Evolutionary conservation across 176 grass and related monocot genomes (phyloP), one percentile per base, ranked within the genome.

Genomic region (Avena insularis): DNA sequence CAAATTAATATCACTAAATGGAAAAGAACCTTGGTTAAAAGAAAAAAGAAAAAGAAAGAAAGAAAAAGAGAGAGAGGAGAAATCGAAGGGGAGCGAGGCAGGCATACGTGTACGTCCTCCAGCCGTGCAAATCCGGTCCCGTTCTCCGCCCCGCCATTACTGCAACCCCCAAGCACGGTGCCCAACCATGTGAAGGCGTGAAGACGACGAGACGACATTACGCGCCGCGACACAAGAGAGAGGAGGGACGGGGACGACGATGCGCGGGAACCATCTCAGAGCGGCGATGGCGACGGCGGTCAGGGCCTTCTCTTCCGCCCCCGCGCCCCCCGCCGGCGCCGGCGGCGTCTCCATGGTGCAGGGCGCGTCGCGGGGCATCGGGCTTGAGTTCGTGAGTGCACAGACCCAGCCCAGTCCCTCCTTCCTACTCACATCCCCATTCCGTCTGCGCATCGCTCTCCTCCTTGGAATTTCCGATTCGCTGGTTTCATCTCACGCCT

Each of bases 261-360:
- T 51, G 83, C 31, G 56, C 50, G 51, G 62, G 35, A 79, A 14
- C 45, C 43, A 71, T 33, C n/a, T 47, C 2, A 70, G 86, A 60
- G 76, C 14, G 55, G 64, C 78, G 46, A 87, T 70, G 85, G 21
- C 90, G 80, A 84, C 83, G 87, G 79, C 74, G 29, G 54, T 55
- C 12, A 82, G 79, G 65, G 93, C 81, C 45, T 94, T 93, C 82
- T 98, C 85, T 62, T 62, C 80, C 43, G 21, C 76, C 10, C 47
- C 66, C 13, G 69, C 47, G 13, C 3, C 33, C 21, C 20, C 67
- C 8, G 25, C 21, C 20, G 31, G 59, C 54, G 69, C 46, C 73
- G 90, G 79, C 59, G 79, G 88, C 71, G 90, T 98, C 83, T 90
- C 93, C 80, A 91, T 98, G 96, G 93, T 98, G 86, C 96, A 96